Conservation (phyloP, 257 asterid species). For the Solanum rostratum region DNA sequence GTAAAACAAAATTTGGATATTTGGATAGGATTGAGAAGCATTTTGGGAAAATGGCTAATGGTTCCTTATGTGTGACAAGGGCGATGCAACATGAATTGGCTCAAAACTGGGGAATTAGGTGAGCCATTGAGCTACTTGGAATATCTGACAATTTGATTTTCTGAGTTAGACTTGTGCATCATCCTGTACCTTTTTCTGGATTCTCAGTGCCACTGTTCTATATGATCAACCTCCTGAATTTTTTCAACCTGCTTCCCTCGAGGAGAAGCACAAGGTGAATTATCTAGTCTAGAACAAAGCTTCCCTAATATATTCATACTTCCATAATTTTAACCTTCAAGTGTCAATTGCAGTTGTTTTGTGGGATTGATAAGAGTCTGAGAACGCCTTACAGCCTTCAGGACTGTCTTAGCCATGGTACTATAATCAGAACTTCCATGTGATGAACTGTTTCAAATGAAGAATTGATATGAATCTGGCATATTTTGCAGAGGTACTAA, state of each 20-base stretch:
- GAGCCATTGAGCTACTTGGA: constrained; percentile 14
- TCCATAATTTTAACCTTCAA: constrained; percentile 13
- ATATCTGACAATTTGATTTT: background rate
- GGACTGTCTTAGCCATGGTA: constrained; percentile 81
- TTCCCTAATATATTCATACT: constrained; percentile 6
- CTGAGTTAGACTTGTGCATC: background rate
- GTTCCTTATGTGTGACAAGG: constrained; percentile 89
- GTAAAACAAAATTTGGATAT: constrained; percentile 5
- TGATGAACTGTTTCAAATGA: background rate
- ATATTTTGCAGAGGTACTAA: constrained; percentile 31
- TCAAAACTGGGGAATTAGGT: constrained; percentile 90
- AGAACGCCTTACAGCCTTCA: constrained; percentile 42
- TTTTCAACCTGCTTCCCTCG: constrained; percentile 67
- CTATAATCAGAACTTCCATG: constrained; percentile 5
- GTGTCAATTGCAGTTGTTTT: constrained; percentile 54
- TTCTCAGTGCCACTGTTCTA: constrained; percentile 73
- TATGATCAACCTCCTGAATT: constrained; percentile 96
- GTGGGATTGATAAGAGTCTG: constrained; percentile 61
- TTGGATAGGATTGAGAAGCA: constrained; percentile 79
- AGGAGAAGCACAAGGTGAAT: constrained; percentile 75
- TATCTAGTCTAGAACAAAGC: background rate
- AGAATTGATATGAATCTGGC: background rate
- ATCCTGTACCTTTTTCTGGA: background rate
- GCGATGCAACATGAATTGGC: constrained; percentile 98
- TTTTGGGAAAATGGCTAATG: constrained; percentile 79